A percentile compares a stretch with the other conserved stretches of the same genome.
Evolutionary conservation across 768 basidiomycete species (phyloP).

Genomic region (Daedalea quercina): DNA sequence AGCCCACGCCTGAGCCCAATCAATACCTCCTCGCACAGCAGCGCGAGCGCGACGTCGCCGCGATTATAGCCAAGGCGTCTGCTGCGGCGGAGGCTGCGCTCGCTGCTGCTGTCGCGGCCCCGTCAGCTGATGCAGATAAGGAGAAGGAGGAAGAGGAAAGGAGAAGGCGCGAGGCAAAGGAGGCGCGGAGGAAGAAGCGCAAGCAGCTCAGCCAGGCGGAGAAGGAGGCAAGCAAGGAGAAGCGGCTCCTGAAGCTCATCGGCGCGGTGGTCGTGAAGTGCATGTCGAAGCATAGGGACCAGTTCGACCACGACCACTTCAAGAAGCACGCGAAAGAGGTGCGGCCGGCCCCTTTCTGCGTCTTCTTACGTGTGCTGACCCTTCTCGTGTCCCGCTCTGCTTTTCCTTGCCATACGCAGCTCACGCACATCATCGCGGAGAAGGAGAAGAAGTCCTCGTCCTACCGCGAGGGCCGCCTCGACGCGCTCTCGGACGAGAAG

Average conservation of each 20-base stretch:
- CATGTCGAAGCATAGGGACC: constrained; percentile 83
- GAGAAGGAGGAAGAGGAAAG: constrained; percentile 22
- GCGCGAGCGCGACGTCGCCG: constrained; percentile 26
- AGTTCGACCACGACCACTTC: constrained; percentile 75
- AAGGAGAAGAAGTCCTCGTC: constrained; percentile 91
- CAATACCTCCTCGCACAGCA: background rate
- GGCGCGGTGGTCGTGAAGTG: constrained; percentile 86
- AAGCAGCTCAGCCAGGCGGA: constrained; percentile 48
- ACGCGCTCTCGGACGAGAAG: constrained; percentile 82
- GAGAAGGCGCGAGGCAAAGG: constrained; percentile 25
- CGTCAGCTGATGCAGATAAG: constrained; percentile 24
- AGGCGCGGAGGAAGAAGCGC: constrained; percentile 17
- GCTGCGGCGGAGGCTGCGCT: constrained; percentile 11
- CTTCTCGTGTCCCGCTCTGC: no score
- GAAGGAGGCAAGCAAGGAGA: constrained; percentile 71
- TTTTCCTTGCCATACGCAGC: no score
- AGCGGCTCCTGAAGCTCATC: constrained; percentile 74
- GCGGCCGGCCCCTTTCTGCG: constrained; percentile 12
- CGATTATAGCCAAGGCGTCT: constrained; percentile 30
- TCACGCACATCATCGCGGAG: constrained; percentile 81
- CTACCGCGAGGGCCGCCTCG: constrained; percentile 69
- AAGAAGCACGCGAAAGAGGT: constrained; percentile 97
- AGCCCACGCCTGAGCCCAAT: background rate
- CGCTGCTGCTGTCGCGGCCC: constrained; percentile 14
- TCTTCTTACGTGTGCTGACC: background rate